A percentile compares a stretch with the other conserved stretches of the same genome.
phyloP scores from a whole-genome alignment of 495 filamentous ascomycete genomes.

The Jackrogersella minutella region DNA sequence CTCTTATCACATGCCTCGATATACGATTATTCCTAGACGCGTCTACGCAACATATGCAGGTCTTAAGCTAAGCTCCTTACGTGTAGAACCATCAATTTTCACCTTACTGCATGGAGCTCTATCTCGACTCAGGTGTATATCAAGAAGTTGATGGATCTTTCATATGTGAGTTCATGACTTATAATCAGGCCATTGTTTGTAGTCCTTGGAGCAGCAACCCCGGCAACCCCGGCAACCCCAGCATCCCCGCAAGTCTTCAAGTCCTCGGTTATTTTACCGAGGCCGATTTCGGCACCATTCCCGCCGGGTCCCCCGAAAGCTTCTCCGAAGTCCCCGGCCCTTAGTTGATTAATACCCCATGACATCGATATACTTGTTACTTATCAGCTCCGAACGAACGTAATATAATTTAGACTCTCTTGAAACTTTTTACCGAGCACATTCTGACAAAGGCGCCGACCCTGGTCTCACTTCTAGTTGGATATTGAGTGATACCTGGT shows the following conservation, averaged over 20 bases:
- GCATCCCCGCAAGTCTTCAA: constrained; percentile 26
- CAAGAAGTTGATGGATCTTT: not conserved
- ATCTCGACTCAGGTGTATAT: not conserved
- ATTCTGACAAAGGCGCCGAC: no score
- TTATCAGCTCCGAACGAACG: no score
- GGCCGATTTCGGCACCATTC: constrained; percentile 17
- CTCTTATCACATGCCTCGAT: constrained; percentile 8
- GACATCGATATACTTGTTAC: not conserved
- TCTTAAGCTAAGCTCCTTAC: not conserved
- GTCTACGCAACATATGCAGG: not conserved
- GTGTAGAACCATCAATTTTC: not conserved
- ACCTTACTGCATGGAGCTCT: not conserved
- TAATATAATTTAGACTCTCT: no score
- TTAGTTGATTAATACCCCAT: not conserved
- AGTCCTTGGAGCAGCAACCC: constrained; percentile 13
- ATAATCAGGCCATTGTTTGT: constrained; percentile 10
- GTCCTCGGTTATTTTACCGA: constrained; percentile 17
- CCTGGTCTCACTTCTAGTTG: no score
- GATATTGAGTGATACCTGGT: no score
- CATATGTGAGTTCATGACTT: not conserved
- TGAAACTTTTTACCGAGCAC: no score
- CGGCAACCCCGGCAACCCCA: constrained; percentile 18
- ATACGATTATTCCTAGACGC: not conserved
- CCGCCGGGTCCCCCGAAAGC: constrained; percentile 5
- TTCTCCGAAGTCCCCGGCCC: constrained; percentile 5